Percentiles rank a stretch among this genome's conserved stretches.
phyloP scores from a whole-genome alignment of 495 filamentous ascomycete genomes.

The Pyronema omphalodes region DNA sequence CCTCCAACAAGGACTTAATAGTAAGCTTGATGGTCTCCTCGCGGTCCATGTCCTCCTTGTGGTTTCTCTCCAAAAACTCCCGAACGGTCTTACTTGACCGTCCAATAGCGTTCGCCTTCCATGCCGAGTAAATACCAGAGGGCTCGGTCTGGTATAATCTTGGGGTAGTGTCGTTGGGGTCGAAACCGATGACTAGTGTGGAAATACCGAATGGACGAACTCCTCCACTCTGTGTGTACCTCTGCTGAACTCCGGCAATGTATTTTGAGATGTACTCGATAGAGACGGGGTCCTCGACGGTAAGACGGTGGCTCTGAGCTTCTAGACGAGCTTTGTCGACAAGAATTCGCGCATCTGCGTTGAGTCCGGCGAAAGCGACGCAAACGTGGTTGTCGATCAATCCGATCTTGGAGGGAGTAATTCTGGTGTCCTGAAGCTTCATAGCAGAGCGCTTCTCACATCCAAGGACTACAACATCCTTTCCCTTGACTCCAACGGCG shows the following conservation, averaged over 20 bases:
- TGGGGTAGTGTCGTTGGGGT: conserved; percentile 69
- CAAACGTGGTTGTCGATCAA: conserved; percentile 87
- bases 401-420: conserved; percentile 95
- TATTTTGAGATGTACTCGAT: conserved; percentile 99
- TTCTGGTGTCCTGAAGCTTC: conserved; percentile 97
- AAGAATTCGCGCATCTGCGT: conserved; percentile 91
- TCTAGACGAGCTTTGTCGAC: conserved; percentile 95
- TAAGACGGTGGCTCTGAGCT: conserved; percentile 90
- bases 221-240: conserved; percentile 95
- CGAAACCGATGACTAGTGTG: conserved; percentile 92
- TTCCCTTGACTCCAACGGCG: conserved; percentile 92
- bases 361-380: conserved; percentile 90
- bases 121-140: conserved; percentile 94
- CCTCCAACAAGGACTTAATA: conserved; percentile 92
- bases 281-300: conserved; percentile 91
- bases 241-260: conserved; percentile 89
- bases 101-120: conserved; percentile 98
- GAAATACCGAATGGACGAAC: conserved; percentile 95
- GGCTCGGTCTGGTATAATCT: conserved; percentile 95
- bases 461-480: conserved; percentile 82
- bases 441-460: conserved; percentile 98
- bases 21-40: conserved; percentile 93
- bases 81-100: conserved; percentile 95
- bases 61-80: conserved; percentile 94
- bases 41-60: conserved; percentile 90